Evolutionary conservation across 257 asterid genomes (phyloP), one percentile per base, ranked within the genome.

Genomic region (Prunella vulgaris): DNA sequence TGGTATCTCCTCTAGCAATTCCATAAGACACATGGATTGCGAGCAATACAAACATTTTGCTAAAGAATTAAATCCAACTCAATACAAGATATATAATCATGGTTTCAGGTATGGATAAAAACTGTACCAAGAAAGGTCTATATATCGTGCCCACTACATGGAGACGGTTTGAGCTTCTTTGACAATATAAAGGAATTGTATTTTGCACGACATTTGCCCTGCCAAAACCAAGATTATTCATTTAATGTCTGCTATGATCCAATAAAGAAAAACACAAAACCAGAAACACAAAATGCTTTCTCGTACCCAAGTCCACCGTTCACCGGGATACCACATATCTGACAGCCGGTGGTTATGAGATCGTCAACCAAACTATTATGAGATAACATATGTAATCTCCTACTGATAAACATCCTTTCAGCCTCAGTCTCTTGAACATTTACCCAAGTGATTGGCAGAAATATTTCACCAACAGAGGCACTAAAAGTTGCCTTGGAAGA

Each of bases 381-480:
- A 52, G 76, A 81, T 7, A 52, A 67, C 32, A 33, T 64, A 10
- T 70, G 67, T 2, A 89, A 73, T 73, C 93, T 82, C 75, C 89
- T 79, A 77, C 93, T 83, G 54, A 89, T 68, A 72, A 89, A 89
- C 88, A 86, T 86, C 76, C 84, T 84, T 67, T 82, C 93, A 20
- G 79, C 78, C 21, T 85, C 91, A 42, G 62, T 75, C 74, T 89
- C 96, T 51, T 59, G 74, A 67, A 81, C 77, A 74, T 77, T 68
- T 62, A 73, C 75, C 86, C 86, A 84, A 64, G 88, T 80, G 70
- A 88, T 79, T 24, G 90, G 95, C 72, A 86, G 57, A 80, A 84
- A 86, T 72, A 88, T 75, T 77, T 88, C 95, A 65, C 93, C 93
- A 37, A 88, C 74, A 35, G 86, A 88, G 60, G 93, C 95, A 77